Conservation (phyloP, 2,329 filamentous ascomycete genomes). For the Talaromyces islandicus region DNA sequence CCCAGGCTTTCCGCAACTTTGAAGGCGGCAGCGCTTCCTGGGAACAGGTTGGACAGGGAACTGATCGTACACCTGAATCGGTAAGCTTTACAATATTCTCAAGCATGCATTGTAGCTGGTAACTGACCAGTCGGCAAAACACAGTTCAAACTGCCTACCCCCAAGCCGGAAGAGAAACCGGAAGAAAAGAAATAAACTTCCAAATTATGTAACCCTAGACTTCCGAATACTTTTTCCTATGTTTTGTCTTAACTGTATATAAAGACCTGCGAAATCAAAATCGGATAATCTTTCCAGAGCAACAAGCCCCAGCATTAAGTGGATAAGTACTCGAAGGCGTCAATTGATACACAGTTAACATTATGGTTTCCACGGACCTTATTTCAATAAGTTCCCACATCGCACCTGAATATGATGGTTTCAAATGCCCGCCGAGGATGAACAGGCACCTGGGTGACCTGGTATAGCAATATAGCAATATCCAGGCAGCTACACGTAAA, state of each 20-base stretch:
- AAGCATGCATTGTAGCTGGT: constrained; percentile 7
- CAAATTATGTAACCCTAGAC: constrained; percentile 28
- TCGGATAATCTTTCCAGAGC: neutral
- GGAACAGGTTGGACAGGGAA: constrained; percentile 65
- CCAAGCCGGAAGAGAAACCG: constrained; percentile 87
- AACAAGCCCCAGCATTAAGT: neutral
- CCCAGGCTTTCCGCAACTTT: constrained; percentile 97
- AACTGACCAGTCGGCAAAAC: constrained; percentile 5
- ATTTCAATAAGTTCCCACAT: neutral
- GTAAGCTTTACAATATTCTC: constrained; percentile 34
- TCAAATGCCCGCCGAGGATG: too few species aligned
- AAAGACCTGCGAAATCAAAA: constrained; percentile 17
- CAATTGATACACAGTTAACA: neutral
- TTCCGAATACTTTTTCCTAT: constrained; percentile 17
- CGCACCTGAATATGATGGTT: neutral
- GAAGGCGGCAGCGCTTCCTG: constrained; percentile 74
- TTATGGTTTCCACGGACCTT: neutral
- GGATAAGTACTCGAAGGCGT: neutral
- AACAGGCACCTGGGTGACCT: too few species aligned
- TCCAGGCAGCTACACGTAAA: neutral
- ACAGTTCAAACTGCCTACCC: constrained; percentile 86
- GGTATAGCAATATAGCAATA: too few species aligned
- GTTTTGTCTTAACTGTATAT: constrained; percentile 33
- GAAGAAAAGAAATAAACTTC: constrained; percentile 78
- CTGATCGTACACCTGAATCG: constrained; percentile 70